A percentile compares a stretch with the other conserved stretches of the same genome.
phyloP scores from a whole-genome alignment of 2,329 filamentous ascomycete genomes.

The Fusarium sp. region DNA sequence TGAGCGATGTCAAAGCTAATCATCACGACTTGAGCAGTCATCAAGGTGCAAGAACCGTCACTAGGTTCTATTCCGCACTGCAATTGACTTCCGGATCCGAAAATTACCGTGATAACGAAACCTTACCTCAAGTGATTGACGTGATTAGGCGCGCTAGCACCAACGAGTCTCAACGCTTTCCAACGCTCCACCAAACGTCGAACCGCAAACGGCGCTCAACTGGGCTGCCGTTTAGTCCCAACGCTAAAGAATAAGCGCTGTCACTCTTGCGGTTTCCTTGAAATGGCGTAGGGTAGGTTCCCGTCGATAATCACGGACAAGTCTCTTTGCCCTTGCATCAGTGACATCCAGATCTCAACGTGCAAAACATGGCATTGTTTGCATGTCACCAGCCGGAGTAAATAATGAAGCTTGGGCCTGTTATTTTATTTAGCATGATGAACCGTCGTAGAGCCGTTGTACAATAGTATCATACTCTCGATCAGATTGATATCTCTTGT shows the following conservation, averaged over 20 bases:
- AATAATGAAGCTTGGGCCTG: not conserved
- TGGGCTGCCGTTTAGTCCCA: not conserved
- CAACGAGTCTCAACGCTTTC: not conserved
- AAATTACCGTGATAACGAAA: not conserved
- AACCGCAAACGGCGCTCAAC: not conserved
- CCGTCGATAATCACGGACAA: not conserved
- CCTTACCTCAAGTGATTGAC: not conserved
- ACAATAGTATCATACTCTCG: not conserved
- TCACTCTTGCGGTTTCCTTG: not conserved
- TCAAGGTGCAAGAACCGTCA: not conserved
- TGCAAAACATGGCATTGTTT: not conserved
- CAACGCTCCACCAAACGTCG: not conserved
- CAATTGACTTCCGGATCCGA: not conserved
- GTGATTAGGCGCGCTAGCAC: not conserved
- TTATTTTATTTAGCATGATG: not conserved
- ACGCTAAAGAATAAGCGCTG: not conserved
- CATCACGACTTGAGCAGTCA: not conserved
- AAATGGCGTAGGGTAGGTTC: not conserved
- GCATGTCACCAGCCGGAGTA: not conserved
- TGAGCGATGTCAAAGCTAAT: not conserved
- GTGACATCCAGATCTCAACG: not conserved
- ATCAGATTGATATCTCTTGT: not conserved
- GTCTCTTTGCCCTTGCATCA: not conserved
- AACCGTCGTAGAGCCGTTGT: not conserved
- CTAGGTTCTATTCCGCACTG: not conserved